These are phyloP conservation scores for Trichoderma sp. DNA, from an alignment of 2,329 filamentous ascomycete species.

Conservation along the genomic window DNA sequence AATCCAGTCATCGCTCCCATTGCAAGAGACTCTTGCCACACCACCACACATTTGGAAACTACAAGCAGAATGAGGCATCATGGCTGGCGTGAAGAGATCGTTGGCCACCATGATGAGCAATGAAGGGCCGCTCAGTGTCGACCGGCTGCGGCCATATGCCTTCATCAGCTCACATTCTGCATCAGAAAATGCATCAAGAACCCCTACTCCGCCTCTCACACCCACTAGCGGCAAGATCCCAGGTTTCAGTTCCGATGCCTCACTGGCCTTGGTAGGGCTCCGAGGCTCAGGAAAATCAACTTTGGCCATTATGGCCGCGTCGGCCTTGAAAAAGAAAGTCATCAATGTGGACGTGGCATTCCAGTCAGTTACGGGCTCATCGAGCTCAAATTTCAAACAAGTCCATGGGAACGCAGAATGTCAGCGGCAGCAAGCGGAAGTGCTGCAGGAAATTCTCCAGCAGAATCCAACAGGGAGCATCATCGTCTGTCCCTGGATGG, in stretches of 20 bases:
- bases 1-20: background rate
- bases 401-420: slow-evolving; percentile 5
- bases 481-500: slow-evolving; percentile 24
- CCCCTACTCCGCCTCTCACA: slow-evolving; percentile 14
- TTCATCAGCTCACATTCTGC: background rate
- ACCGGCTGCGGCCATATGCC: background rate
- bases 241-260: slow-evolving; percentile 16
- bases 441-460: slow-evolving; percentile 1
- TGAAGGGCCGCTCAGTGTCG: background rate
- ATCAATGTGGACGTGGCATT: slow-evolving; percentile 17
- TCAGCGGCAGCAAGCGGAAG: background rate
- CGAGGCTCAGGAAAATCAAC: slow-evolving; percentile 23
- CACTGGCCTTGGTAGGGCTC: slow-evolving; percentile 8
- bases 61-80: slow-evolving; percentile 12
- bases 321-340: slow-evolving; percentile 20
- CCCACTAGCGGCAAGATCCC: slow-evolving; percentile 2
- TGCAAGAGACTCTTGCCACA: background rate
- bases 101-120: slow-evolving; percentile 10
- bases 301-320: slow-evolving; percentile 21
- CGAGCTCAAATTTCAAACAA: slow-evolving; percentile 16
- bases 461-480: slow-evolving; percentile 19
- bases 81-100: slow-evolving; percentile 25
- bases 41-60: background rate
- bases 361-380: slow-evolving; percentile 7
- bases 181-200: slow-evolving; percentile 8